Evolutionary conservation across 2,329 filamentous ascomycete genomes (phyloP).

Genomic region (Talaromyces sp.): DNA sequence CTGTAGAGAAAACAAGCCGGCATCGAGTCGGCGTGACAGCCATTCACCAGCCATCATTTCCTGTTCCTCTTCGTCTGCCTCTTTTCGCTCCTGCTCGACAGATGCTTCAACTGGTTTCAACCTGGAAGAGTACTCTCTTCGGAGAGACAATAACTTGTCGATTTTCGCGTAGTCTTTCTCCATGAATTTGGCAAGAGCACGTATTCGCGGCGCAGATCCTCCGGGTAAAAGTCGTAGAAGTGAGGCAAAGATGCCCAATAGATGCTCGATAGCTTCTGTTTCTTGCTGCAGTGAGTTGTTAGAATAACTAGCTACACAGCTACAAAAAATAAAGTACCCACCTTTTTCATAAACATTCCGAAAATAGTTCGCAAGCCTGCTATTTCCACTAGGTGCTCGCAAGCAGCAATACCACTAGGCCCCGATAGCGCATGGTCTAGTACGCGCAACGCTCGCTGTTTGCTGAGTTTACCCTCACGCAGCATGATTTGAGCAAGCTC

Average conservation of each 20-base stretch:
- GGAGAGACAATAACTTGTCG: slow-evolving; percentile 63
- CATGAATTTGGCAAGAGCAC: slow-evolving; percentile 87
- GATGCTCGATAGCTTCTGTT: slow-evolving; percentile 65
- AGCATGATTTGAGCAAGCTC: slow-evolving; percentile 92
- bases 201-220: slow-evolving; percentile 72
- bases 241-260: slow-evolving; percentile 78
- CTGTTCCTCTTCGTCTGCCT: slow-evolving; percentile 54
- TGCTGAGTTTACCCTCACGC: slow-evolving; percentile 80
- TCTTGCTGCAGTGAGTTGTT: slow-evolving; percentile 49
- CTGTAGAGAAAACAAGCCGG: slow-evolving; percentile 78
- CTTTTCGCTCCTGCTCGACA: slow-evolving; percentile 56
- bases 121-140: slow-evolving; percentile 64
- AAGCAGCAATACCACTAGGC: slow-evolving; percentile 57
- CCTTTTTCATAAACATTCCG: slow-evolving; percentile 79
- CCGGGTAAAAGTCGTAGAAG: slow-evolving; percentile 75
- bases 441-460: slow-evolving; percentile 69
- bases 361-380: slow-evolving; percentile 83
- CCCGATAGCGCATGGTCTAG: slow-evolving; percentile 76
- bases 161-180: slow-evolving; percentile 92
- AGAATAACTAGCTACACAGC: slow-evolving; percentile 10
- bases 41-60: slow-evolving; percentile 65
- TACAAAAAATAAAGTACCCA: slow-evolving; percentile 15
- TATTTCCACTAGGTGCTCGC: slow-evolving; percentile 71
- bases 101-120: slow-evolving; percentile 60
- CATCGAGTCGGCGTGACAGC: slow-evolving; percentile 72